These are phyloP conservation scores for Aureobasidium sp. DNA, from an alignment of 2,329 filamentous ascomycete genomes.

Conservation along the genomic window DNA sequence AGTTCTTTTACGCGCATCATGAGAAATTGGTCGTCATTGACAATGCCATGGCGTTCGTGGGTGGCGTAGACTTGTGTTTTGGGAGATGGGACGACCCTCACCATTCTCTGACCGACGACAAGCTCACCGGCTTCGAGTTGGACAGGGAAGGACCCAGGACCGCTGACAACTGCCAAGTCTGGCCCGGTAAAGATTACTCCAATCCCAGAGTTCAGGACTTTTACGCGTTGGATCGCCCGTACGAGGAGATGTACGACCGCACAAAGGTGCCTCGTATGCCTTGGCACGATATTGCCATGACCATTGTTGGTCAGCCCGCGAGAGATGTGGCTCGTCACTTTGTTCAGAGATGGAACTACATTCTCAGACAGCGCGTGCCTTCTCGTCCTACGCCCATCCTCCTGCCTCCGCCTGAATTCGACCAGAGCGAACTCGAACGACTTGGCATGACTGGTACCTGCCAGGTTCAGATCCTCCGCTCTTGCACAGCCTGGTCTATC, in stretches of 20 bases:
- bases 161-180: constrained; percentile 88
- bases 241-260: constrained; percentile 98
- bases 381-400: constrained; percentile 89
- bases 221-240: constrained; percentile 83
- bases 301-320: constrained; percentile 91
- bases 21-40: constrained; percentile 97
- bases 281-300: constrained; percentile 98
- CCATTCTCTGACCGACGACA: constrained; percentile 84
- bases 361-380: constrained; percentile 83
- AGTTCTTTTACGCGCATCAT: constrained; percentile 98
- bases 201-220: constrained; percentile 95
- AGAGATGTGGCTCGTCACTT: constrained; percentile 92
- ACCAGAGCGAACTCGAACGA: constrained; percentile 72
- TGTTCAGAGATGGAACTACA: constrained; percentile 96
- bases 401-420: constrained; percentile 86
- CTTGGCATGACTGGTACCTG: constrained; percentile 88
- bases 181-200: constrained; percentile 97
- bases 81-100: constrained; percentile 96
- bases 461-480: constrained; percentile 90
- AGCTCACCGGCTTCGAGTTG: constrained; percentile 85
- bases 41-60: constrained; percentile 90
- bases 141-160: constrained; percentile 66
- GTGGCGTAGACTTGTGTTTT: constrained; percentile 93
- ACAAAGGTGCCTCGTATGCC: constrained; percentile 86
- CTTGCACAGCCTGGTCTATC: constrained; percentile 82